These are phyloP conservation scores for Colletotrichum phormii DNA, from an alignment of 2,329 filamentous ascomycete species.

Conservation along the genomic window DNA sequence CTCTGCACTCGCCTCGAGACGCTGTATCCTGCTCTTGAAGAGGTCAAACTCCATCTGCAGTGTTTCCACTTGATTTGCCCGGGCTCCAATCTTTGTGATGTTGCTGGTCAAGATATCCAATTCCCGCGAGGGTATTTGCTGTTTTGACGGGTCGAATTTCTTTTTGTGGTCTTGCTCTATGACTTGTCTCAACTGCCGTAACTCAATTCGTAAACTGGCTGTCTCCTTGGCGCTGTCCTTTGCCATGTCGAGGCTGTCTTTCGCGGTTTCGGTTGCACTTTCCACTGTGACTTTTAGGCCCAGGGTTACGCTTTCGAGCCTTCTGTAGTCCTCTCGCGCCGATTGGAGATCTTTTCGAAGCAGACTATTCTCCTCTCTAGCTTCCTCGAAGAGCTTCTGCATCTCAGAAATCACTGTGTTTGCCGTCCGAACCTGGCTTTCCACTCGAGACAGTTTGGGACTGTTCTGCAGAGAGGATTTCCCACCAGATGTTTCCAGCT, in stretches of 20 bases:
- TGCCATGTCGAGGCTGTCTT: constrained; percentile 40
- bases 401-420: constrained; percentile 39
- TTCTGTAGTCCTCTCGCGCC: constrained; percentile 41
- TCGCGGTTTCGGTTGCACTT: constrained; percentile 40
- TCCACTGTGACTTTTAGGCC: constrained; percentile 40
- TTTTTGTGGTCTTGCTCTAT: constrained; percentile 42
- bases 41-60: constrained; percentile 57
- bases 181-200: constrained; percentile 46
- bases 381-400: constrained; percentile 36
- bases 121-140: constrained; percentile 40
- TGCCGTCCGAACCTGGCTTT: constrained; percentile 41
- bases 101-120: constrained; percentile 54
- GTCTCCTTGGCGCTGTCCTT: constrained; percentile 47
- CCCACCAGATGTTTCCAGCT: constrained; percentile 41
- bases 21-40: constrained; percentile 50
- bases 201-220: constrained; percentile 45
- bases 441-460: constrained; percentile 37
- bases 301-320: constrained; percentile 40
- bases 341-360: constrained; percentile 40
- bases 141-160: constrained; percentile 10
- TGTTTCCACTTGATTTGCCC: constrained; percentile 52
- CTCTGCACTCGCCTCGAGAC: constrained; percentile 44
- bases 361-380: constrained; percentile 32
- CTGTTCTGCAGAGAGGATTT: constrained; percentile 31
- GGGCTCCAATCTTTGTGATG: constrained; percentile 52